These are phyloP conservation scores for Cicer arietinum DNA, from an alignment of 306 rosid species.

Conservation along the genomic window DNA sequence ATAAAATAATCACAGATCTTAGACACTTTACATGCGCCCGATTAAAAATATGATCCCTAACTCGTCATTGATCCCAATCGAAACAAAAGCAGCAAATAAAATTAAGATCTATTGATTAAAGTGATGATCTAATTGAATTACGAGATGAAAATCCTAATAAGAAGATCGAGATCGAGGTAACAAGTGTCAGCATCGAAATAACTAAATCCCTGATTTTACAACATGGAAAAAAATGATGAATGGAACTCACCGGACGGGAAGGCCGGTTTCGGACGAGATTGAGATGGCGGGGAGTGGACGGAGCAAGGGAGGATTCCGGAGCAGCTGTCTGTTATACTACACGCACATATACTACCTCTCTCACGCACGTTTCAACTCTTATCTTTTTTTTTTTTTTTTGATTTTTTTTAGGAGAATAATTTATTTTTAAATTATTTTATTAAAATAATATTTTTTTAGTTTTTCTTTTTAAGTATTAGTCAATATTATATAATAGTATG, in stretches of 20 bases:
- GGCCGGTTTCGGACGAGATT: background rate
- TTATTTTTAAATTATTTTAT: no score
- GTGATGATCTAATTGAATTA: constrained; percentile 27
- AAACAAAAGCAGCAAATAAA: background rate
- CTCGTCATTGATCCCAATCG: constrained; percentile 27
- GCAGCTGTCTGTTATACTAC: background rate
- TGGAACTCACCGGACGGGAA: constrained; percentile 40
- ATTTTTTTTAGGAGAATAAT: no score
- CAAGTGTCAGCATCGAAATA: constrained; percentile 11
- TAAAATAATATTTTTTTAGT: no score
- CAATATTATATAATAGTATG: no score
- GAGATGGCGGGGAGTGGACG: constrained; percentile 24
- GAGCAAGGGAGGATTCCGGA: constrained; percentile 36
- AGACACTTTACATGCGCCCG: background rate
- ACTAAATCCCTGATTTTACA: background rate
- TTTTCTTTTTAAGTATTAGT: no score
- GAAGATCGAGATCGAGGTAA: constrained; percentile 37
- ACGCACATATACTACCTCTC: background rate
- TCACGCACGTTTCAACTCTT: background rate
- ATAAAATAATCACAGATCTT: constrained; percentile 35
- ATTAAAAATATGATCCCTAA: constrained; percentile 15
- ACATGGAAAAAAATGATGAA: background rate
- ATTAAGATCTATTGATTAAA: constrained; percentile 30
- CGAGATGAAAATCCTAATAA: background rate
- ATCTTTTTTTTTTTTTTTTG: background rate